phyloP scores from a whole-genome alignment of 1,284 basidiomycete genomes.

The Cutaneotrichosporon mucoides region DNA sequence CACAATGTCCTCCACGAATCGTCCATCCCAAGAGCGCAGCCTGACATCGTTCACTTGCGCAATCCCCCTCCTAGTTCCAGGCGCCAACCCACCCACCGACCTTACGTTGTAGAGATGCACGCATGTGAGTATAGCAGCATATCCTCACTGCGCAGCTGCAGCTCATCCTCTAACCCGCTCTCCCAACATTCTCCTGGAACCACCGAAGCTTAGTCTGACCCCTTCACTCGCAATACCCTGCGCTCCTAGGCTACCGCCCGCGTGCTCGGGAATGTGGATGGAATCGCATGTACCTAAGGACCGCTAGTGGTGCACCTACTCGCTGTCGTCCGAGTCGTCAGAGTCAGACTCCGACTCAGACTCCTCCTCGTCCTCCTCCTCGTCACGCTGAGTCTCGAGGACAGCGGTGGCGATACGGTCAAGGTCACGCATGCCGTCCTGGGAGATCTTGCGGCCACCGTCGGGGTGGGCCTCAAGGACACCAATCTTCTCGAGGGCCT shows the following conservation, averaged over 20 bases:
- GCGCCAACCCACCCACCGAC: no score
- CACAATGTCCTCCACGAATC: no score
- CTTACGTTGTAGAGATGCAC: no score
- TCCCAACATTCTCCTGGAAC: no score
- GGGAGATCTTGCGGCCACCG: slow-evolving; percentile 91
- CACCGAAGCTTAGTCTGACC: no score
- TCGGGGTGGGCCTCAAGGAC: slow-evolving; percentile 91
- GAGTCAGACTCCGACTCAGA: slow-evolving; percentile 75
- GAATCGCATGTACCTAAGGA: slow-evolving; percentile 22
- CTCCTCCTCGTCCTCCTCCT: slow-evolving; percentile 80
- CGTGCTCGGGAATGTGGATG: slow-evolving; percentile 15
- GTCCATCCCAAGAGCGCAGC: no score
- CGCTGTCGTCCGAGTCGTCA: slow-evolving; percentile 51
- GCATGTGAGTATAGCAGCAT: no score
- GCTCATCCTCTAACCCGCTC: no score
- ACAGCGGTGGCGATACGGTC: slow-evolving; percentile 96
- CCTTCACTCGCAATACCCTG: no score
- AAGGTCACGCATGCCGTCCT: slow-evolving; percentile 92
- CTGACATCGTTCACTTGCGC: no score
- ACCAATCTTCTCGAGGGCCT: slow-evolving; percentile 97
- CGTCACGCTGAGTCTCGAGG: slow-evolving; percentile 78
- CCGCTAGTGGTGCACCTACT: slow-evolving; percentile 42
- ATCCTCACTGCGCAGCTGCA: no score
- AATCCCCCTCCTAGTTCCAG: no score
- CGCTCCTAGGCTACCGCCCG: neutral